Evolutionary conservation across 1,284 basidiomycete species (phyloP), one percentile per base, ranked within the genome.

Genomic region (Leccinum griseonigrum): DNA sequence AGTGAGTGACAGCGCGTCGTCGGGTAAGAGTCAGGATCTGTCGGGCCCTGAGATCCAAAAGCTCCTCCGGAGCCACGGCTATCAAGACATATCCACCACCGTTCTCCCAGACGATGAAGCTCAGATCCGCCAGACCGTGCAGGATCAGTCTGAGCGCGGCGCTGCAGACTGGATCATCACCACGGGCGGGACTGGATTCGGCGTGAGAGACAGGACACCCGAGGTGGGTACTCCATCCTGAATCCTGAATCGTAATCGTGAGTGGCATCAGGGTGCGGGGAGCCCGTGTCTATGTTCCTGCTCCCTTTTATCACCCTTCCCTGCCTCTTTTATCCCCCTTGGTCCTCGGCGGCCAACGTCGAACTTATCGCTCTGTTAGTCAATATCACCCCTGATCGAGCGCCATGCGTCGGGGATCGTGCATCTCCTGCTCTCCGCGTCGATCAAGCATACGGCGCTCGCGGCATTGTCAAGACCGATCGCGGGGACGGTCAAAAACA

Each of bases 111-210:
- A 94, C 68, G 86, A 91, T 54, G 74, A 81, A 54, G 64, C 69
- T 0, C 70, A 70, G 46, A 90, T 94, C 54, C 79, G 77, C 31
- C 68, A 72, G 8, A 72, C 73, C 7, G 77, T 92, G 11, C 75
- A 73, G 56, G 68, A 69, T 9, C 87, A 85, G 81, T 77, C 74
- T 46, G 71, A 74, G 3, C 69, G 76, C 2, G 78, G 75, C 4
- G 69, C 77, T 16, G 73, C 86, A n/a, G 87, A 92, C 71, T 86
- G 85, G 82, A 81, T 93, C 63, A 77, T 95, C 61, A 92, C 92
- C 4, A 91, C 90, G 0, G 94, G 94, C 10, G 94, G 94, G 2
- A 96, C 94, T 0, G 94, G 94, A 4, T 94, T 95, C 69, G 90
- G 92, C 2, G 77, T 83, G 36, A 79, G 89, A 62, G 94, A 95